A percentile compares a stretch with the other conserved stretches of the same genome.
Evolutionary conservation across 768 basidiomycete species (phyloP).

Genomic region (Trametes elegans): DNA sequence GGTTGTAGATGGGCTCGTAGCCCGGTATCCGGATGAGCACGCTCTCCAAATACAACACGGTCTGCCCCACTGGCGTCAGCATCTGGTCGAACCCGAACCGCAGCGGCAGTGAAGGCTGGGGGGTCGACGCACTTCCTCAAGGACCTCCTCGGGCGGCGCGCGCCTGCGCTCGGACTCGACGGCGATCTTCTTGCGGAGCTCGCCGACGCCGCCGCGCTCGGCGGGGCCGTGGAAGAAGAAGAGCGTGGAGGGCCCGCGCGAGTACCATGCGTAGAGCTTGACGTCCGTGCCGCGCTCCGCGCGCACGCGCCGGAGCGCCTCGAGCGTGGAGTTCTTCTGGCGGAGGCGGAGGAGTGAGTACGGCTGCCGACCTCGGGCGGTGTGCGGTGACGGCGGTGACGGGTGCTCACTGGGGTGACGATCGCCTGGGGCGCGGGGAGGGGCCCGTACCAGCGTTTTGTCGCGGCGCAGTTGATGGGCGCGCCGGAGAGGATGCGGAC

Average conservation of each 20-base stretch:
- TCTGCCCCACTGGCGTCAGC: not conserved
- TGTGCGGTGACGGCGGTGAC: not conserved
- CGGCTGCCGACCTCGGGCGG: too few relatives aligned
- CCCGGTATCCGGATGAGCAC: constrained; percentile 8
- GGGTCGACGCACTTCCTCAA: constrained; percentile 9
- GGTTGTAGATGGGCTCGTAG: constrained; percentile 6
- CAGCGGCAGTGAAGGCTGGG: too few relatives aligned
- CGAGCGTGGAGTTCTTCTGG: constrained; percentile 6
- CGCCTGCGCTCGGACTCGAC: constrained; percentile 3
- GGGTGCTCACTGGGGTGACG: constrained; percentile 2
- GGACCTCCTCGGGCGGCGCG: not conserved
- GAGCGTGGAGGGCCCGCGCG: not conserved
- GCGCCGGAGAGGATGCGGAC: not conserved
- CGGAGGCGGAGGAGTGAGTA: not conserved
- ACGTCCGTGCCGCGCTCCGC: not conserved
- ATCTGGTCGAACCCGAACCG: too few relatives aligned
- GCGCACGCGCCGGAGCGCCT: not conserved
- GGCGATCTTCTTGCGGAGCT: not conserved
- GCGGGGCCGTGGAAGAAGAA: constrained; percentile 13
- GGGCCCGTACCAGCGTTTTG: not conserved
- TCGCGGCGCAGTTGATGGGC: not conserved
- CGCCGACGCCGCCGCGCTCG: constrained; percentile 2
- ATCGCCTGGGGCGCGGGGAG: constrained; percentile 1
- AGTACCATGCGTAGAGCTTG: constrained; percentile 5
- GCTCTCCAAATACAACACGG: not conserved